These are phyloP conservation scores for Pythium sukuiense DNA, from an alignment of 352 stramenopile species.

Conservation along the genomic window DNA sequence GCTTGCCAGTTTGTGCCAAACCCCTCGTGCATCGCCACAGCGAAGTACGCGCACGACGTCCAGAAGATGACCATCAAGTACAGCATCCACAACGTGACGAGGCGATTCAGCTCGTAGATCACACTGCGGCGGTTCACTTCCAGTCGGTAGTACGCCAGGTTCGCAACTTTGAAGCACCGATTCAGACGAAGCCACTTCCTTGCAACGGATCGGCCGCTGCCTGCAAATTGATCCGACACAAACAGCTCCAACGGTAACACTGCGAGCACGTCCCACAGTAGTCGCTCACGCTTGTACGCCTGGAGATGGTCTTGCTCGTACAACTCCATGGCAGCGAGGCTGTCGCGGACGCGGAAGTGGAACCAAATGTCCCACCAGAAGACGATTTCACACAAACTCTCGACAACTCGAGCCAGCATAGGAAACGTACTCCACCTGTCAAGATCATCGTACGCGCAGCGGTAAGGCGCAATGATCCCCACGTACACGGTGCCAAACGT, in stretches of 20 bases:
- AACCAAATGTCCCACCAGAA: conserved; percentile 64
- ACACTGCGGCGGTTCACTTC: conserved; percentile 64
- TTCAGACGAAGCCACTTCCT: conserved; percentile 52
- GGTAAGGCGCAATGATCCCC: conserved; percentile 49
- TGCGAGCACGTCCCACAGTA: conserved; percentile 40
- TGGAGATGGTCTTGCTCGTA: conserved; percentile 61
- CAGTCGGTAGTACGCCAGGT: conserved; percentile 58
- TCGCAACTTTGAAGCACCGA: conserved; percentile 53
- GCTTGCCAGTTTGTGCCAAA: conserved; percentile 52
- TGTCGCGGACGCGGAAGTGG: conserved; percentile 53
- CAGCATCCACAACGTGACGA: conserved; percentile 54
- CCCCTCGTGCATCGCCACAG: conserved; percentile 51
- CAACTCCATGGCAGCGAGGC: conserved; percentile 53
- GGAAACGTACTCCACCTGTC: conserved; percentile 45
- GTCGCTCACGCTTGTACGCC: conserved; percentile 52
- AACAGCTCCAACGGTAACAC: conserved; percentile 59
- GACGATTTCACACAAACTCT: conserved; percentile 44
- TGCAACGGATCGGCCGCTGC: not conserved
- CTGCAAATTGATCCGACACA: conserved; percentile 23
- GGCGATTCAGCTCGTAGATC: conserved; percentile 52
- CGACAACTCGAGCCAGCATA: conserved; percentile 31
- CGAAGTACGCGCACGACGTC: conserved; percentile 64
- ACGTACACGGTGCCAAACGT: conserved; percentile 50
- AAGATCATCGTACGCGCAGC: conserved; percentile 53
- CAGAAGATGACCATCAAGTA: conserved; percentile 66